Evolutionary conservation across 306 rosid genomes (phyloP).

Genomic region (Vigna unguiculata): DNA sequence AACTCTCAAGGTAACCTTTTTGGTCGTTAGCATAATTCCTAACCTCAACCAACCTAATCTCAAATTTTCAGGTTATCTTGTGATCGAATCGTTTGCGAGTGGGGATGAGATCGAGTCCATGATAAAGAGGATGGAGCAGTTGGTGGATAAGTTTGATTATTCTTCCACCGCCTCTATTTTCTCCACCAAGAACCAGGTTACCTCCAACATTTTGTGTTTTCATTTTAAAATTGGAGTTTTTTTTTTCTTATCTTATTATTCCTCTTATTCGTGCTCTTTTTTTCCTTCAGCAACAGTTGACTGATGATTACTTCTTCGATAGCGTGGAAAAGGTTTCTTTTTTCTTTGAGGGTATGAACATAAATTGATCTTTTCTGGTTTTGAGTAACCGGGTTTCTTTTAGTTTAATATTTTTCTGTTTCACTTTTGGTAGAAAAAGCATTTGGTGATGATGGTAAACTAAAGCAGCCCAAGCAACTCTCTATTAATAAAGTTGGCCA

Average conservation of each 20-base stretch:
- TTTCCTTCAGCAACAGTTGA: constrained; percentile 55
- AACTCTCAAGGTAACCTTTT: constrained; percentile 64
- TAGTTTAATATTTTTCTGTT: constrained; percentile 34
- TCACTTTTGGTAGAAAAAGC: constrained; percentile 77
- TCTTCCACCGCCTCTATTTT: constrained; percentile 82
- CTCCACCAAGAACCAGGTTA: constrained; percentile 92
- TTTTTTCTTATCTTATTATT: neutral
- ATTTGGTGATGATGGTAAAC: constrained; percentile 79
- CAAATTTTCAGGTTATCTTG: constrained; percentile 69
- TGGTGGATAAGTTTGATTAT: constrained; percentile 75
- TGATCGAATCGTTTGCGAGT: constrained; percentile 75
- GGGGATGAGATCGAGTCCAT: constrained; percentile 66
- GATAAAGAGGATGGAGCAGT: constrained; percentile 77
- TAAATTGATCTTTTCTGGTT: neutral
- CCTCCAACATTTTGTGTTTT: neutral
- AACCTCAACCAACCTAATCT: neutral
- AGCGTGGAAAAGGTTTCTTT: constrained; percentile 81
- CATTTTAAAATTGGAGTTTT: neutral
- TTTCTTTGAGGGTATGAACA: constrained; percentile 81
- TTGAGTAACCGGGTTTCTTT: neutral
- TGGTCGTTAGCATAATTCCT: neutral
- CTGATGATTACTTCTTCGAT: constrained; percentile 78
- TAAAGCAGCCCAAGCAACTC: constrained; percentile 83
- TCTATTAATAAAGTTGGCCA: constrained; percentile 96
- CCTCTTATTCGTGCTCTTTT: neutral